Conservation (phyloP, 139 green algal species). For the Marvania coccoides region DNA sequence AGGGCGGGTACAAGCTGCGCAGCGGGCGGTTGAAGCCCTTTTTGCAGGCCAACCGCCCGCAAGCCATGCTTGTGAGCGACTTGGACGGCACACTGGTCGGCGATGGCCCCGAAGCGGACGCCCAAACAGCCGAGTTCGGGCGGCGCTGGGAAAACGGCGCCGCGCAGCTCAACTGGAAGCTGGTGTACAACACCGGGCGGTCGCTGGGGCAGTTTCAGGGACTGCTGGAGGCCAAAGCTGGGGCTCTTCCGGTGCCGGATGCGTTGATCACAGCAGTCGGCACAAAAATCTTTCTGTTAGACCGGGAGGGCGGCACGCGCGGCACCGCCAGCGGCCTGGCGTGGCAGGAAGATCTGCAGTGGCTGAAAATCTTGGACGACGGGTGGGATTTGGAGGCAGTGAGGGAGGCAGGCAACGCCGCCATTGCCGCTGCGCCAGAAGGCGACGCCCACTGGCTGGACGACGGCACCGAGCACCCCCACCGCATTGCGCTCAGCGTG, state of each 20-base stretch:
- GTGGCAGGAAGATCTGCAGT: slow-evolving; percentile 77
- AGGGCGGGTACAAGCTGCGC: slow-evolving; percentile 57
- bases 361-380: slow-evolving; percentile 52
- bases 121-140: slow-evolving; percentile 44
- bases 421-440: background rate
- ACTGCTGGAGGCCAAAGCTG: slow-evolving; percentile 58
- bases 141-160: slow-evolving; percentile 72
- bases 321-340: slow-evolving; percentile 31
- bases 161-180: slow-evolving; percentile 50
- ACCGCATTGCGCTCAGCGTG: slow-evolving; percentile 75
- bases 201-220: slow-evolving; percentile 66
- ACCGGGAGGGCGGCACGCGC: slow-evolving; percentile 37
- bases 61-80: slow-evolving; percentile 68
- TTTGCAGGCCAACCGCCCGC: slow-evolving; percentile 24
- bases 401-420: background rate
- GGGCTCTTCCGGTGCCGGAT: slow-evolving; percentile 67
- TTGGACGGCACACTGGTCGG: slow-evolving; percentile 86
- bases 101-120: slow-evolving; percentile 31
- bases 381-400: slow-evolving; percentile 60
- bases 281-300: slow-evolving; percentile 76
- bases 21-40: slow-evolving; percentile 49
- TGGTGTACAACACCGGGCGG: slow-evolving; percentile 81
- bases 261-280: slow-evolving; percentile 81
- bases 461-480: slow-evolving; percentile 76
- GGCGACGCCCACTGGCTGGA: slow-evolving; percentile 54